phyloP scores from a whole-genome alignment of 2,329 filamentous ascomycete genomes.

The Lasiodiplodia theobromae region DNA sequence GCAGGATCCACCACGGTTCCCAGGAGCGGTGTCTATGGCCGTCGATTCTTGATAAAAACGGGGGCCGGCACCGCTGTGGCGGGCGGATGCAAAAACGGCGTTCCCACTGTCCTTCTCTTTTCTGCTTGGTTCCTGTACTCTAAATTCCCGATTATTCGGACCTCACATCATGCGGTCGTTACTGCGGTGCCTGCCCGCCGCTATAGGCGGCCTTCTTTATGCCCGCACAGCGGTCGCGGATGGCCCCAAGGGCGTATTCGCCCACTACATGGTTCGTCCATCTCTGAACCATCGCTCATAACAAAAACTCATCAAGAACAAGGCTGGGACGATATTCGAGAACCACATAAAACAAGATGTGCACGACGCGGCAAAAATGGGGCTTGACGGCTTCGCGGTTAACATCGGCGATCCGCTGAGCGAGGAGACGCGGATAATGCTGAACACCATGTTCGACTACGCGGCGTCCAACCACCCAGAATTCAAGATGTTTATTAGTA shows the following conservation, averaged over 20 bases:
- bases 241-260: slow-evolving; percentile 1
- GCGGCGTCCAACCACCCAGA: not conserved
- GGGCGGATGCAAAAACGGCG: not conserved
- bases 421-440: not conserved
- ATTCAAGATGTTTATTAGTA: slow-evolving; percentile 14
- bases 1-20: slow-evolving; percentile 6
- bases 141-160: not conserved
- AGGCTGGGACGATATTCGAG: slow-evolving; percentile 2
- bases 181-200: not conserved
- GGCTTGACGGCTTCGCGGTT: slow-evolving; percentile 9
- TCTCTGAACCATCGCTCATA: not conserved
- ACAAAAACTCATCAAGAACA: not conserved
- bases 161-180: not conserved
- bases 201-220: not conserved
- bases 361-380: slow-evolving; percentile 3
- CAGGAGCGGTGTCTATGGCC: not conserved
- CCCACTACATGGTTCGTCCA: slow-evolving; percentile 11
- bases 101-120: not conserved
- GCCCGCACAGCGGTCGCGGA: not conserved
- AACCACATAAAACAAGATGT: slow-evolving; percentile 9
- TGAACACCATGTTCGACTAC: slow-evolving; percentile 9
- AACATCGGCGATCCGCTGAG: slow-evolving; percentile 5
- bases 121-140: not conserved
- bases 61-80: not conserved
- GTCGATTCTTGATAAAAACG: not conserved